phyloP scores from a whole-genome alignment of 495 filamentous ascomycete genomes.

The Penicillium pulvis region DNA sequence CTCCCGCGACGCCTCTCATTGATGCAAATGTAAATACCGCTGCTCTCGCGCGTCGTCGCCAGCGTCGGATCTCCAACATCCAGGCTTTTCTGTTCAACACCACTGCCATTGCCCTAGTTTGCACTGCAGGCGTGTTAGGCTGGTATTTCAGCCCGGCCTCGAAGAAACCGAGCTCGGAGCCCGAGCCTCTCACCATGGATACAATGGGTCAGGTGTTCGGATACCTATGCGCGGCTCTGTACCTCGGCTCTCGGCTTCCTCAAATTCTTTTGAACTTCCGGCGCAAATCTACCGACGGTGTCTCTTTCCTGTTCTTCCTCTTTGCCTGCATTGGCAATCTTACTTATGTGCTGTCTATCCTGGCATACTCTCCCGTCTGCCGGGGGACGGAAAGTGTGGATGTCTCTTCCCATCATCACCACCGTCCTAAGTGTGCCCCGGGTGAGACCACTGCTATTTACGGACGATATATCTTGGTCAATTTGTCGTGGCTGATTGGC shows the following conservation, averaged over 20 bases:
- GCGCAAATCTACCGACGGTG: constrained; percentile 86
- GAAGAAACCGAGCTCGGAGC: constrained; percentile 31
- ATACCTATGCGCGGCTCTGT: constrained; percentile 81
- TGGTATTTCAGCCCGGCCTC: constrained; percentile 69
- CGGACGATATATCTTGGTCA: constrained; percentile 79
- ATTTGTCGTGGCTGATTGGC: constrained; percentile 85
- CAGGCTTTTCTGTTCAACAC: constrained; percentile 71
- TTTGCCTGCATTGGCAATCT: constrained; percentile 95
- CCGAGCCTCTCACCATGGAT: constrained; percentile 59
- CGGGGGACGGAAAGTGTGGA: constrained; percentile 16
- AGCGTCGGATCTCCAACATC: constrained; percentile 44
- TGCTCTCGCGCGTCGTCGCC: constrained; percentile 22
- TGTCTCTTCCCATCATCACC: constrained; percentile 2
- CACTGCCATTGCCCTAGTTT: constrained; percentile 74
- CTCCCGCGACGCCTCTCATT: constrained; percentile 74
- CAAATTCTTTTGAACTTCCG: constrained; percentile 89
- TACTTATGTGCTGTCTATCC: constrained; percentile 89
- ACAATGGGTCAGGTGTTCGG: constrained; percentile 82
- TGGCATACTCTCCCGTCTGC: constrained; percentile 77
- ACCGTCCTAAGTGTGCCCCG: constrained; percentile 40
- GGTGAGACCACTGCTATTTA: constrained; percentile 65
- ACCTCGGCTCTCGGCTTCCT: constrained; percentile 84
- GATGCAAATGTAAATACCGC: constrained; percentile 24
- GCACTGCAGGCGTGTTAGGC: constrained; percentile 76
- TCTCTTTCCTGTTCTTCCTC: constrained; percentile 91